Evolutionary conservation across 2,329 filamentous ascomycete species (phyloP), one percentile per base, ranked within the genome.

Genomic region (Hypoxylon sp.): DNA sequence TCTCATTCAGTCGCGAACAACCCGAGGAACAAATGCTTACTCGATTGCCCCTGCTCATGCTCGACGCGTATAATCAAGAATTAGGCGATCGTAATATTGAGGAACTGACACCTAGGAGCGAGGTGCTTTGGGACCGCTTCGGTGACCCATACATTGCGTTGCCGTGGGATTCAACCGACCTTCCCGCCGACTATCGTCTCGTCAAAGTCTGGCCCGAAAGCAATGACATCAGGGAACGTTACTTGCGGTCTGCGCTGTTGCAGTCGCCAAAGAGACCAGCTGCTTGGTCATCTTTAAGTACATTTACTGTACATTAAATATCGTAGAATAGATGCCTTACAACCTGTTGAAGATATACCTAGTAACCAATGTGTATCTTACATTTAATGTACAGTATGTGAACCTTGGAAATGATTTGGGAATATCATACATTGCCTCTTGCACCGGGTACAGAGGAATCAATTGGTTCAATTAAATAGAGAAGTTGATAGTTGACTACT

Each of bases 61-160:
- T 73, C 33, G 74, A 76, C 35, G 70, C 63, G n/a, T 37, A 46
- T 13, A 65, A 54, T 4, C 71, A 71, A 19, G 70, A 59, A 6
- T 14, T 70, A 5, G 65, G 65, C 17, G 55, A 65, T 17, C 60
- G 65, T 3, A 14, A 42, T 14, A 22, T 64, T 47, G 63, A 53
- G 14, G 66, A 73, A 46, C 62, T 73, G 14, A 67, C 63, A 6
- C 24, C 66, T 14, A n/a, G 31, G 11, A 31, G 35, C 5, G 64
- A 65, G 48, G 60, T 73, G n/a, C 69, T 74, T 11, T 70, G 69
- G 67, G 77, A 79, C 44, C 74, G 77, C 26, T 78, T 76, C 52
- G 76, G 73, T 6, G 76, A 78, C 52, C 42, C 59, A 47, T 78
- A 79, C 61, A 57, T 74, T 8, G 59, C 69, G 6, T n/a, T 75